phyloP scores from a whole-genome alignment of 2,329 filamentous ascomycete species.

The Bertia moriformis region DNA sequence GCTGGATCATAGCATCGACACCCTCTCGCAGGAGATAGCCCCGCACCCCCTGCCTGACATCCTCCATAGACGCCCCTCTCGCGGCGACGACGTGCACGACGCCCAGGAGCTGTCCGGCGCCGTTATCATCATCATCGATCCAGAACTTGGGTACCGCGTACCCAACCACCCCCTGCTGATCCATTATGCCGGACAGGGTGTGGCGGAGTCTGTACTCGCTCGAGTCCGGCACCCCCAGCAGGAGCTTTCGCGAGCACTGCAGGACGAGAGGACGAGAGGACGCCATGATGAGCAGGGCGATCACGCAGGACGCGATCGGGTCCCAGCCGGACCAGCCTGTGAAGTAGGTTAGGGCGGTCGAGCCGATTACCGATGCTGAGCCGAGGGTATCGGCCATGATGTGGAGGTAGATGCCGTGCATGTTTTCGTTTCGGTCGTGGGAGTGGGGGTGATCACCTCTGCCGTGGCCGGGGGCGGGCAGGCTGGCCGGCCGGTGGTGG shows the following conservation, averaged over 20 bases:
- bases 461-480: slow-evolving; percentile 16
- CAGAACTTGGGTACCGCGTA: slow-evolving; percentile 86
- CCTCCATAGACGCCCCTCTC: slow-evolving; percentile 59
- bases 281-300: slow-evolving; percentile 83
- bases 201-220: slow-evolving; percentile 80
- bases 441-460: slow-evolving; percentile 23
- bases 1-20: slow-evolving; percentile 75
- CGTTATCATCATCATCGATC: slow-evolving; percentile 57
- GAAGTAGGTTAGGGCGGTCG: slow-evolving; percentile 73
- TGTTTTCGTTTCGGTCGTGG: slow-evolving; percentile 84
- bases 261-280: slow-evolving; percentile 79
- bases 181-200: slow-evolving; percentile 67
- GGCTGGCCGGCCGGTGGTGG: slow-evolving; percentile 19
- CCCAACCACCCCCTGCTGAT: slow-evolving; percentile 68
- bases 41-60: slow-evolving; percentile 65
- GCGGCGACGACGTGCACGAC: slow-evolving; percentile 76
- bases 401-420: slow-evolving; percentile 92
- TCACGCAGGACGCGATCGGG: slow-evolving; percentile 82
- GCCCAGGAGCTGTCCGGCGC: slow-evolving; percentile 44
- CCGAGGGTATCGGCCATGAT: slow-evolving; percentile 89
- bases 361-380: slow-evolving; percentile 85
- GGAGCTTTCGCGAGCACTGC: slow-evolving; percentile 66
- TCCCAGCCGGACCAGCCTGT: slow-evolving; percentile 91
- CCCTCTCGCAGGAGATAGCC: slow-evolving; percentile 56
- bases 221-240: slow-evolving; percentile 72